Evolutionary conservation across 2,329 filamentous ascomycete species (phyloP), one percentile per base, ranked within the genome.

Genomic region (Fusarium sp.): DNA sequence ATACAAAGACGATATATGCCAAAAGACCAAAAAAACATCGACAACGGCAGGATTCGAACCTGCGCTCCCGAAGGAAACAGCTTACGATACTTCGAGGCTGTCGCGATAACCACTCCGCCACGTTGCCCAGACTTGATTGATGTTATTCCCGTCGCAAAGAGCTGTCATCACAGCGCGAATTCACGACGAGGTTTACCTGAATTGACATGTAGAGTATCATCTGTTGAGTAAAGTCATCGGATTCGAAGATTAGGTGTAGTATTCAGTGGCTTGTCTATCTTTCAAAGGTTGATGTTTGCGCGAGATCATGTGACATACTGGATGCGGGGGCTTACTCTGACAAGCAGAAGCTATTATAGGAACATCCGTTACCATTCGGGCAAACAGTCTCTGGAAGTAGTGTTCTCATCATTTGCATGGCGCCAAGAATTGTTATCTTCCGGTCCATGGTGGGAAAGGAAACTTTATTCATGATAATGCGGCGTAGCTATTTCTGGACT

Each of bases 31-130:
- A 62, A 60, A 25, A 20, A 42, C 12, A 20, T 25, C 52, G 60
- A 60, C 60, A 62, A 62, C 54, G 55, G 62, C 62, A 65, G 47
- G 50, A 66, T 65, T 66, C 50, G 60, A 66, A 65, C 50, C 50
- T 65, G 17, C 61, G 61, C 63, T 41, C 61, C 50, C 63, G 61
- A 66, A 58, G 63, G 63, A 39, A 66, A 17, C 12, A 25, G 62
- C 31, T 49, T 45, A 25, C n/a, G 13, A 13, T 8, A 12, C 4
- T 65, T 66, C 63, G 63, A 66, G 50, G n/a, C 50, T 25, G 7
- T 11, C 63, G 22, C 50, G n/a, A n/a, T 66, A 29, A 66, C 63
- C 63, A 65, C 61, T 66, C 50, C n/a, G 52, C 22, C 61, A 66
- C 63, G 50, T 65, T 58, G 63, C 31, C 63, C 29, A n/a, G 33